phyloP scores from a whole-genome alignment of 129 eudicot species.

The Flaveria bidentis region DNA sequence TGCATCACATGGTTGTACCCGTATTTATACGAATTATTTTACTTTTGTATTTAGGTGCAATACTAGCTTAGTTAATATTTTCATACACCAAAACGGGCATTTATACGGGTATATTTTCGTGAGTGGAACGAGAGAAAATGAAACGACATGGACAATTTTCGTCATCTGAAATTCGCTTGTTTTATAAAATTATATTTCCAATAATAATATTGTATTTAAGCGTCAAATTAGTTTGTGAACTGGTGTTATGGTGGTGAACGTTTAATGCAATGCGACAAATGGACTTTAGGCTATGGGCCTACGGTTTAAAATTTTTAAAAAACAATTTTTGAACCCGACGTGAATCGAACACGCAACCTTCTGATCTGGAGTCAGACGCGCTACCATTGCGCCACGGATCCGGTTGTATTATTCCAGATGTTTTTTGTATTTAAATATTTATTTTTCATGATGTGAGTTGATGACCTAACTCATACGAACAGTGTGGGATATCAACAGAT shows the following conservation, averaged over 20 bases:
- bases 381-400: conserved; percentile 98
- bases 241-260: too few species aligned
- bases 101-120: not conserved
- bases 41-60: not conserved
- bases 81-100: not conserved
- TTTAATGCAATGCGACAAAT: too few species aligned
- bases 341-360: conserved; percentile 95
- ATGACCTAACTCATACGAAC: too few species aligned
- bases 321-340: conserved; percentile 67
- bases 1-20: conserved; percentile 18
- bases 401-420: not conserved
- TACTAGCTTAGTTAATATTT: not conserved
- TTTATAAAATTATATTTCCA: not conserved
- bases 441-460: too few species aligned
- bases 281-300: too few species aligned
- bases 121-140: conserved; percentile 30
- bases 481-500: too few species aligned
- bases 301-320: too few species aligned
- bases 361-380: conserved; percentile 99
- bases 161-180: not conserved
- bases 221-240: not conserved
- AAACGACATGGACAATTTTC: not conserved
- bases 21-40: not conserved
- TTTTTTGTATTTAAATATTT: too few species aligned
- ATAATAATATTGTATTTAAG: not conserved